Evolutionary conservation across 2,329 filamentous ascomycete species (phyloP).

Genomic region (Verticillium longisporum): DNA sequence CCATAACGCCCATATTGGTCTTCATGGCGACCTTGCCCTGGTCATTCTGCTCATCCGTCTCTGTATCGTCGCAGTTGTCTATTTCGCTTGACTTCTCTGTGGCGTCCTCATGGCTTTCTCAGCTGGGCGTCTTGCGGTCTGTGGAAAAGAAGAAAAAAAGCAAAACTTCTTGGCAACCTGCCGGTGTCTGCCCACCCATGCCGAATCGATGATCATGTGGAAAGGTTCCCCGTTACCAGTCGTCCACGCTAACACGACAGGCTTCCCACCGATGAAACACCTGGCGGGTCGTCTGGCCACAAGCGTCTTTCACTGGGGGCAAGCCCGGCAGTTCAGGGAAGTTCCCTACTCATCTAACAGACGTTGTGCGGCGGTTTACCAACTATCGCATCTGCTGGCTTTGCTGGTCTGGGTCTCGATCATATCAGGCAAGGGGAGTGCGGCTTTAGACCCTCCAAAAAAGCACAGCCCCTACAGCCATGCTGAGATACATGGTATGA

Average conservation of each 20-base stretch:
- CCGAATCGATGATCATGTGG: background rate
- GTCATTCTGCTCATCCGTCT: no score
- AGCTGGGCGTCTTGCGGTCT: background rate
- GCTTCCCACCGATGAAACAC: background rate
- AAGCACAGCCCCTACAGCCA: background rate
- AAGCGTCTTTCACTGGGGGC: background rate
- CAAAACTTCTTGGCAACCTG: background rate
- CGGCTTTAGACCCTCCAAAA: background rate
- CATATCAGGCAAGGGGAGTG: background rate
- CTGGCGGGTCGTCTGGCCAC: background rate
- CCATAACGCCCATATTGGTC: background rate
- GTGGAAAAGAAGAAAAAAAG: background rate
- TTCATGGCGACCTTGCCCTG: background rate
- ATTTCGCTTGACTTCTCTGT: background rate
- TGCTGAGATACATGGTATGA: background rate
- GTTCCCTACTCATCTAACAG: background rate
- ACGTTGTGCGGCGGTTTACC: background rate
- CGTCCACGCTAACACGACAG: background rate
- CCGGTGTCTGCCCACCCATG: background rate
- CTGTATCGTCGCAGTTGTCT: no score
- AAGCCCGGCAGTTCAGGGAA: background rate
- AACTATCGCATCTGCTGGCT: background rate
- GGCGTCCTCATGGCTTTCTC: background rate
- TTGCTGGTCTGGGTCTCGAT: background rate
- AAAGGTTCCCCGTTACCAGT: background rate